phyloP scores from a whole-genome alignment of 305 asterid species.

The Nicotiana rustica region DNA sequence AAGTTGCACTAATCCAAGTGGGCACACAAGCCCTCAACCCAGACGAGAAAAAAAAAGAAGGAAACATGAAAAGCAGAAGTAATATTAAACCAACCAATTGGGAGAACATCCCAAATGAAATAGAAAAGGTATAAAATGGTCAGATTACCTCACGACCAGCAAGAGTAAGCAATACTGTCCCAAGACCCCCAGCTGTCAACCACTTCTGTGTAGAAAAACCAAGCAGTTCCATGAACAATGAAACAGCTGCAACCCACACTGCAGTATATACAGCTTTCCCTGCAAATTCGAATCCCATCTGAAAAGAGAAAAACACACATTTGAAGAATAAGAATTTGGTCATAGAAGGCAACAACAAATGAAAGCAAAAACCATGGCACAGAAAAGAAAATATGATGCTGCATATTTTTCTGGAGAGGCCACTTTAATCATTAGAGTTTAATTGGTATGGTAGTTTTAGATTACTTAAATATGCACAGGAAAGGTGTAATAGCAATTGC shows the following conservation, averaged over 20 bases:
- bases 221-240: slow-evolving; percentile 95
- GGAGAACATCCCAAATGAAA: slow-evolving; percentile 28
- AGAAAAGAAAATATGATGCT: neutral
- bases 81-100: slow-evolving; percentile 33
- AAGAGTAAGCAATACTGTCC: slow-evolving; percentile 93
- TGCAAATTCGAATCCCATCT: slow-evolving; percentile 98
- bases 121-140: slow-evolving; percentile 32
- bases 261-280: slow-evolving; percentile 87
- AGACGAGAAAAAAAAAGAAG: neutral
- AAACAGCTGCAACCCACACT: slow-evolving; percentile 94
- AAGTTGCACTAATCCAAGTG: neutral
- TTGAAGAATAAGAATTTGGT: slow-evolving; percentile 5
- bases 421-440: neutral
- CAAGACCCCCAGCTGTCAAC: slow-evolving; percentile 99
- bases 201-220: slow-evolving; percentile 98
- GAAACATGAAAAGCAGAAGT: slow-evolving; percentile 28
- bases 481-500: slow-evolving; percentile 10
- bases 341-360: slow-evolving; percentile 15
- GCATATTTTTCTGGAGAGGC: slow-evolving; percentile 13
- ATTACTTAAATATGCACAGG: neutral
- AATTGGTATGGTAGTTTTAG: neutral
- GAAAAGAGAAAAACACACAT: slow-evolving; percentile 8
- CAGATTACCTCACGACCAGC: slow-evolving; percentile 95
- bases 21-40: neutral
- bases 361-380: neutral